Evolutionary conservation across 2,329 filamentous ascomycete species (phyloP), one percentile per base, ranked within the genome.

Genomic region (Trichophyton verrucosum): DNA sequence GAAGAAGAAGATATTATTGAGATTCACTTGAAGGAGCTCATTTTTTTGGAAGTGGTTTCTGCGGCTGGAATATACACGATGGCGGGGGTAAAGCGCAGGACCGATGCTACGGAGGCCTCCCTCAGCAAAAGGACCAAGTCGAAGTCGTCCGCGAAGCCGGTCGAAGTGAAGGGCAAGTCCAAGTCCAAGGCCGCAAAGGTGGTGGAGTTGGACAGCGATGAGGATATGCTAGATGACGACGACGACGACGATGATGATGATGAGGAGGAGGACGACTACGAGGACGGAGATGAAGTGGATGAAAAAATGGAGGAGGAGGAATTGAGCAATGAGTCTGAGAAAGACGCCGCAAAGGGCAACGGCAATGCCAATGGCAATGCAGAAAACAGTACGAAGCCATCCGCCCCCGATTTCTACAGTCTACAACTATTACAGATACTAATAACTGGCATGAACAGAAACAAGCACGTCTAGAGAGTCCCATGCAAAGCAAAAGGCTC

Each of bases 401-500:
- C 62, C 62, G 55, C 63, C 64, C 55, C 61, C 58, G 49, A 51
- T 38, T 38, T 60, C 33, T 30, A 30, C 27, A 30, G 27, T 30
- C 63, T 64, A 27, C 22, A 69, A 67, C 58, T 67, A 65, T 69
- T 64, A 63, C 66, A 59, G 33, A 51, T n/a, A 44, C 15, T 42
- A 40, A 49, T 40, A 38, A 42, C 33, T 61, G 57, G 58, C 60
- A 46, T 55, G 30, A 62, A 55, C 49, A 60, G 17, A 60, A 84
- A 85, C 83, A 73, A 88, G 81, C 62, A 89, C 88, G 7, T 86
- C 83, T 9, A 86, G 86, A 71, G 94, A 99, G 80, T 86, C 91
- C 22, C 94, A 97, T 73, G 85, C 86, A 57, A 96, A 96, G 75
- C 94, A 99, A 76, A 96, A 92, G 75, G 87, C 87, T 64, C 80